Evolutionary conservation across 2,329 filamentous ascomycete species (phyloP).

Genomic region (Thelonectria rubi): DNA sequence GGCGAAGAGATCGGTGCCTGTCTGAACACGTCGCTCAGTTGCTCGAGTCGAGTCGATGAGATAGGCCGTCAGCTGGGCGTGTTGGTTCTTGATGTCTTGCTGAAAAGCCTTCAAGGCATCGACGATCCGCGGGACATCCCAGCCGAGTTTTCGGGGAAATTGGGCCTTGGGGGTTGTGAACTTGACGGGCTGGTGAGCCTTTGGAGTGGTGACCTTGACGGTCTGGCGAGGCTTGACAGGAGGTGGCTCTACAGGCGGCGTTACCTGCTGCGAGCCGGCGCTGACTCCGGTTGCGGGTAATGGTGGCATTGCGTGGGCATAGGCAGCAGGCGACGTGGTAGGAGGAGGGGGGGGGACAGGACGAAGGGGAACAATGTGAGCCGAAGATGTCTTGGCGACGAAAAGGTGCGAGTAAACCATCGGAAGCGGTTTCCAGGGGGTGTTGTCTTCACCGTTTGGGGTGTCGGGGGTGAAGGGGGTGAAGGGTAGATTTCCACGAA

Average conservation of each 20-base stretch:
- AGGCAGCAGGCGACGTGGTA: constrained; percentile 22
- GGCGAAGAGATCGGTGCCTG: constrained; percentile 59
- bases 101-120: constrained; percentile 51
- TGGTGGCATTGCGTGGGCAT: constrained; percentile 38
- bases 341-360: constrained; percentile 8
- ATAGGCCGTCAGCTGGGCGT: constrained; percentile 56
- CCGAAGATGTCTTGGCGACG: neutral
- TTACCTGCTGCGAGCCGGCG: constrained; percentile 38
- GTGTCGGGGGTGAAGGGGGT: constrained; percentile 7
- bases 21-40: constrained; percentile 51
- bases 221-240: constrained; percentile 21
- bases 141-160: constrained; percentile 45
- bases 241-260: constrained; percentile 33
- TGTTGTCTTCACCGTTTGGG: neutral
- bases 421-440: neutral
- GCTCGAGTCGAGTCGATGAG: constrained; percentile 56
- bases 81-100: constrained; percentile 55
- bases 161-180: constrained; percentile 33
- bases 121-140: constrained; percentile 56
- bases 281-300: constrained; percentile 32
- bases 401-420: constrained; percentile 1
- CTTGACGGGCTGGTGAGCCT: constrained; percentile 23
- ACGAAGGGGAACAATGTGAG: neutral
- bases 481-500: constrained; percentile 6
- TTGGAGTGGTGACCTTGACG: constrained; percentile 29